phyloP scores from a whole-genome alignment of 1,139 yeast genomes.

The Kodamaea sp. region DNA sequence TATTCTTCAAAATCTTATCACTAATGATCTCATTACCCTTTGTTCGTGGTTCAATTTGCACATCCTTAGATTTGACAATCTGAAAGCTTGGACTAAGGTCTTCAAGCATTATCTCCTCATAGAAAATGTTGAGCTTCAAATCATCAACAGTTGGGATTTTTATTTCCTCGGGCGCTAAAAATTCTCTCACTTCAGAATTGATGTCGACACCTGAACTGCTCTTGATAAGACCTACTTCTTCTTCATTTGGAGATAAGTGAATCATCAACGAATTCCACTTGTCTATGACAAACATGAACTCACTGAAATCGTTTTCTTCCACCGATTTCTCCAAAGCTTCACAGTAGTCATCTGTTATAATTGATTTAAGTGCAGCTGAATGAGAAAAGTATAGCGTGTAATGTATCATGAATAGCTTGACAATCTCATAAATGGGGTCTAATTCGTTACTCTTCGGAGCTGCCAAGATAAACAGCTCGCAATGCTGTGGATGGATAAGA shows the following conservation, averaged over 20 bases:
- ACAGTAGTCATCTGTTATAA: constrained; percentile 38
- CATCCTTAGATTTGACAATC: constrained; percentile 3
- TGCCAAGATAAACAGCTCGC: constrained; percentile 43
- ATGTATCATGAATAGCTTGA: constrained; percentile 48
- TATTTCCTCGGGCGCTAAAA: constrained; percentile 21
- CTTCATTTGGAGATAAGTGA: constrained; percentile 33
- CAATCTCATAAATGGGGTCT: constrained; percentile 74
- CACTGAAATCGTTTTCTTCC: constrained; percentile 34
- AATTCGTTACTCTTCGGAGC: constrained; percentile 56
- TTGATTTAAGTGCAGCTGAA: constrained; percentile 35
- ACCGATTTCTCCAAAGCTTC: constrained; percentile 31
- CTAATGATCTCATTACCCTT: no score
- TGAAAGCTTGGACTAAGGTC: constrained; percentile 16
- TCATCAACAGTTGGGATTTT: constrained; percentile 21
- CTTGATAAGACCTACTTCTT: constrained; percentile 7
- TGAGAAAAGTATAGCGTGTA: constrained; percentile 43
- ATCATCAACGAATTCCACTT: constrained; percentile 46
- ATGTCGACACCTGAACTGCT: constrained; percentile 23
- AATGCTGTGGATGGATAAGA: constrained; percentile 43
- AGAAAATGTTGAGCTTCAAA: constrained; percentile 27
- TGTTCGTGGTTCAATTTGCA: not conserved
- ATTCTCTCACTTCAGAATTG: constrained; percentile 32
- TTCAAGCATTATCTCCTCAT: constrained; percentile 24
- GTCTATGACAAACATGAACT: constrained; percentile 40
- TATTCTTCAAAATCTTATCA: not conserved